Evolutionary conservation across 78 protist genomes (phyloP), one percentile per base, ranked within the genome.

Genomic region (Blattamonas nauphoetae): DNA sequence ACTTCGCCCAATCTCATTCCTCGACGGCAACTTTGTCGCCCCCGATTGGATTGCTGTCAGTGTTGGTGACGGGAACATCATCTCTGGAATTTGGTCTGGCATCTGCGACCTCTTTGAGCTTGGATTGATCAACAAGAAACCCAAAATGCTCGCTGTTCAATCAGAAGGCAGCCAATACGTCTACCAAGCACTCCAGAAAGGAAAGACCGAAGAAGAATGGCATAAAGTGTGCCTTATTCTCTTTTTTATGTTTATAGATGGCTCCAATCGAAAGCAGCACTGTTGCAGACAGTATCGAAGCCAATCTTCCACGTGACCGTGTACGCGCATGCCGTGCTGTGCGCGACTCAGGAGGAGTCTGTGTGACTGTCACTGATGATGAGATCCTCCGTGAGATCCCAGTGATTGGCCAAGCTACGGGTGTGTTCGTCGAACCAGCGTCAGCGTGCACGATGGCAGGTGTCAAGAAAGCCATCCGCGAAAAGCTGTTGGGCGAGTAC

Each of bases 11-110:
- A 5, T 33, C 83, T 4, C 4, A 36, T 11, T 79, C 41, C 42
- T 6, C 33, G 83, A 11, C 33, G 89, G 81, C 45, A 2, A 2
- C 11, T 90, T 86, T 21, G 1, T 4, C 1, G 88, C 88, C 3
- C 92, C 92, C 44, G 89, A 90, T 82, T 79, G 43, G 38, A 86
- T 90, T 0, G 3, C 3, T 0, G 92, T 90, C 0, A 36, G 78
- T 41, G 89, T 90, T 29, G 92, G 92, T 3, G 92, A 90, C 79
- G 92, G 92, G 21, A 90, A 90, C 42, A 90, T 90, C 44, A 87
- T 90, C 41, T 34, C 88, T 0, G 92, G 92, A 33, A 89, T 87
- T 3, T 45, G 83, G 41, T 71, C 87, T 43, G 92, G 92, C 0
- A 44, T 90, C 45, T 29, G 81, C 34, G 92, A 90, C 34, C 78